These are phyloP conservation scores for Rheum nobile DNA, from an alignment of 148 eudicot species.

Conservation along the genomic window DNA sequence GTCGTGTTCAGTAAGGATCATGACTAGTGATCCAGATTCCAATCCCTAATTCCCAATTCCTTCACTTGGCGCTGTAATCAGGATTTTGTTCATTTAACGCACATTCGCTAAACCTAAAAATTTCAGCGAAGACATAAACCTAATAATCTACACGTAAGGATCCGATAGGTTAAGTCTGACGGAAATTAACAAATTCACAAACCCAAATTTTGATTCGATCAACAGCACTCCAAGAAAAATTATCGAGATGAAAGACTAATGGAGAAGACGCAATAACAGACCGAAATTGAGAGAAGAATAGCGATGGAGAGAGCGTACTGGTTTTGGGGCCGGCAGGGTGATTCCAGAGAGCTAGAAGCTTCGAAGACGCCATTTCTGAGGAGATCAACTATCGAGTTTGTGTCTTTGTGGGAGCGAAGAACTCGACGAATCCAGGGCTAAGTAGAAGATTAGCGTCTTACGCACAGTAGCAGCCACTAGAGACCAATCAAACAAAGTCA, in stretches of 20 bases:
- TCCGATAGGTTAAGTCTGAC: background rate
- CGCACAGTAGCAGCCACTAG: background rate
- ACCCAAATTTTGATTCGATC: background rate
- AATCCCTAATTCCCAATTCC: background rate
- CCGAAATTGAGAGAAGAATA: background rate
- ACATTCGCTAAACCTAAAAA: background rate
- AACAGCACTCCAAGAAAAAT: background rate
- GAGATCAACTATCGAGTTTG: background rate
- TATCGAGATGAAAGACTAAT: background rate
- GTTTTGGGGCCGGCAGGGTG: constrained; percentile 59
- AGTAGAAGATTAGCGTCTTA: background rate
- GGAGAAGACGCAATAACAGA: background rate
- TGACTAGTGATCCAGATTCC: background rate
- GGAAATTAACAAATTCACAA: background rate
- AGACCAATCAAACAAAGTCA: background rate
- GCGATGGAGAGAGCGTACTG: constrained; percentile 15
- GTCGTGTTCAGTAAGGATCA: background rate
- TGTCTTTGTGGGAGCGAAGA: background rate
- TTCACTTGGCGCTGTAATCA: background rate
- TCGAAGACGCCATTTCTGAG: constrained; percentile 24
- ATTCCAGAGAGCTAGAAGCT: constrained; percentile 44
- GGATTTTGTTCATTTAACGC: background rate
- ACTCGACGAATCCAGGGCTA: background rate
- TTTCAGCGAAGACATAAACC: background rate
- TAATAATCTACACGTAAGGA: background rate